Evolutionary conservation across 352 stramenopile species (phyloP), one percentile per base, ranked within the genome.

Genomic region (Globisporangium irregulare): DNA sequence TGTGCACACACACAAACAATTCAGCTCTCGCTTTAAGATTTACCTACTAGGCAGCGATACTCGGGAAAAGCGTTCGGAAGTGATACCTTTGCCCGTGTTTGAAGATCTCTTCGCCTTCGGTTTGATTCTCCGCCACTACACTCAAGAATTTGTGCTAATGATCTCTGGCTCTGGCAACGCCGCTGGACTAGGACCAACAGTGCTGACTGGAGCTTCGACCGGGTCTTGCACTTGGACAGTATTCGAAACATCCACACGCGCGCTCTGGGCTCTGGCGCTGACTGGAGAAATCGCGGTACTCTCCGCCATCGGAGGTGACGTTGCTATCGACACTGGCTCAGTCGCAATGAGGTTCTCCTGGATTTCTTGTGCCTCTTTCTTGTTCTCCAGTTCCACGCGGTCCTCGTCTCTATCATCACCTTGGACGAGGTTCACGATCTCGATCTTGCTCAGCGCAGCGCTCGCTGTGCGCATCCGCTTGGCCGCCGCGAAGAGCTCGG

Each of bases 401-500:
- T 12, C 38, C 38, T 46, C 38, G 0, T 63, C 9, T 1, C 22
- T n/a, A 0, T 55, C n/a, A n/a, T 9, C 22, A 6, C 24, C 14
- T 15, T 65, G 24, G 8, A 43, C 12, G 12, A 24, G 27, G 14
- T 41, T 15, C 6, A 54, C 22, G 12, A 58, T 29, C 18, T 58
- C 43, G 20, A 65, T 58, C 60, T 65, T 58, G 43, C 2, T 58
- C 25, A 65, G 60, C 10, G 25, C 60, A 58, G 43, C 14, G 20
- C 43, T 48, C 27, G 25, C 60, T 10, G 43, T 34, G 43, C 43
- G 60, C 20, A 68, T 32, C 12, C n/a, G 55, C 27, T 64, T 69
- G 14, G 62, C 36, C 14, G 58, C 63, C 22, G 43, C 46, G 22
- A 57, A 18, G 38, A 73, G 50, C 65, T 75, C 64, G 5, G 55